Evolutionary conservation across 129 eudicot genomes (phyloP).

Genomic region (Mikania micrantha): DNA sequence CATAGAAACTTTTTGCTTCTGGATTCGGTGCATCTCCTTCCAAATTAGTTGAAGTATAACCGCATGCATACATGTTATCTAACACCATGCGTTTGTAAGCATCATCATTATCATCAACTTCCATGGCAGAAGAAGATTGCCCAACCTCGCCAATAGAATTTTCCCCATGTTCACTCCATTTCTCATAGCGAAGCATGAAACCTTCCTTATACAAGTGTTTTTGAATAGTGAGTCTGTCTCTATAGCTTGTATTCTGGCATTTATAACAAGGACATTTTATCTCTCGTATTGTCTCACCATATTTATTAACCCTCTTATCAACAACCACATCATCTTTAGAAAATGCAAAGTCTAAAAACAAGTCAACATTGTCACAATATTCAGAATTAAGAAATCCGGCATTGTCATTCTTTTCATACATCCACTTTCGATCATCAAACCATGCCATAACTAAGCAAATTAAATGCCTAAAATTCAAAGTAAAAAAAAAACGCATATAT

Average conservation of each 20-base stretch:
- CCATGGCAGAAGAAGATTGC: background rate
- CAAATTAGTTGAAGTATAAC: background rate
- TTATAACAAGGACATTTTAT: slow-evolving; percentile 3
- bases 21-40: background rate
- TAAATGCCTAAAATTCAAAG: background rate
- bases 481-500: no score
- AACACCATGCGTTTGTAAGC: background rate
- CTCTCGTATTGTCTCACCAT: no score
- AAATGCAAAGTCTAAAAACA: no score
- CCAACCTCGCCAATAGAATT: background rate
- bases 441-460: background rate
- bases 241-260: background rate
- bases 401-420: background rate
- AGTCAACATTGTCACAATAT: no score
- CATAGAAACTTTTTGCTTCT: background rate
- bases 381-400: no score
- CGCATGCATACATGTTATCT: background rate
- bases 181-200: background rate
- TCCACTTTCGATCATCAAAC: background rate
- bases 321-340: no score
- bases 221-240: background rate
- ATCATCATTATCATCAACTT: background rate
- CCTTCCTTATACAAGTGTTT: background rate
- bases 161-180: background rate
- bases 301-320: no score